These are phyloP conservation scores for Phalaenopsis hybrid DNA, from an alignment of 116 monocot species.

Conservation along the genomic window DNA sequence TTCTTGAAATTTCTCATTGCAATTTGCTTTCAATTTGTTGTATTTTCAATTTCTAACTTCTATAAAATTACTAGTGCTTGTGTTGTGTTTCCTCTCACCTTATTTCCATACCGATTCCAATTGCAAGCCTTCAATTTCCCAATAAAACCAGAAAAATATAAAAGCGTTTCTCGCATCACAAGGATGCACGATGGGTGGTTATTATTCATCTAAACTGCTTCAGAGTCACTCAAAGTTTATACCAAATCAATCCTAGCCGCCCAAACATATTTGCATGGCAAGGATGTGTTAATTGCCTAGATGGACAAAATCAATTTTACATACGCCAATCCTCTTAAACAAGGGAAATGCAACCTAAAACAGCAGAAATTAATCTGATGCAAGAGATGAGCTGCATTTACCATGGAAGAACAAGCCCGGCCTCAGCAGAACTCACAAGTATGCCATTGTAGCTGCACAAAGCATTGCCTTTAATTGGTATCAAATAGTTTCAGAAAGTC, in stretches of 20 bases:
- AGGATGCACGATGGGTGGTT: not conserved
- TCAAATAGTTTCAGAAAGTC: no score
- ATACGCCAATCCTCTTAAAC: not conserved
- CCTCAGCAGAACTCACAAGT: constrained; percentile 52
- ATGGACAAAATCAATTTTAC: not conserved
- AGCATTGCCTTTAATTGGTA: not conserved
- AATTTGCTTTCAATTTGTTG: no score
- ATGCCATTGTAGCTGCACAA: constrained; percentile 56
- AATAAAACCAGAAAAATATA: not conserved
- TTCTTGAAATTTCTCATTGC: no score
- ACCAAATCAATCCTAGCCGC: not conserved
- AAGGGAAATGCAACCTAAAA: not conserved
- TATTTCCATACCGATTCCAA: no score
- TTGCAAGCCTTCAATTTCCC: not conserved
- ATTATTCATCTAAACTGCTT: not conserved
- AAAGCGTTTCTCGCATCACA: not conserved
- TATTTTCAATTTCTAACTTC: no score
- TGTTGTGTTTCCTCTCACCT: no score
- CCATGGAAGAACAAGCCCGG: constrained; percentile 50
- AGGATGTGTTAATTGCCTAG: not conserved
- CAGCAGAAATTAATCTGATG: not conserved
- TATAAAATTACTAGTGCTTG: no score
- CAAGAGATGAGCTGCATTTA: constrained; percentile 17
- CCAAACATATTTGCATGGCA: not conserved
- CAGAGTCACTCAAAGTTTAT: not conserved